phyloP scores from a whole-genome alignment of 1,139 yeast genomes.

The Pichia sp. region DNA sequence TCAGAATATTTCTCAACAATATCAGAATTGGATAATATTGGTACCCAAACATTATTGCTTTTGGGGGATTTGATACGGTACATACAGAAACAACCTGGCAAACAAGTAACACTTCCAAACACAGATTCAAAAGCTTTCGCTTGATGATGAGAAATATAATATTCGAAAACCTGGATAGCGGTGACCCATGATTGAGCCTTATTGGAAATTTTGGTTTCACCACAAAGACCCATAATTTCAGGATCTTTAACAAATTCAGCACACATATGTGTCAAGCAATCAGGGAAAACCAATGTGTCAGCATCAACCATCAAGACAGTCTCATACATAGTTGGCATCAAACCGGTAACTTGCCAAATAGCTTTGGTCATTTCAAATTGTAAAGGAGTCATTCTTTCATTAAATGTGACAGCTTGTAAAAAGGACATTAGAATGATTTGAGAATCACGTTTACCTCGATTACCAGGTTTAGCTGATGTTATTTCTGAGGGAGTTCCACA shows the following conservation, averaged over 20 bases:
- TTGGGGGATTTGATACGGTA: constrained; percentile 92
- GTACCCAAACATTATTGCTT: constrained; percentile 93
- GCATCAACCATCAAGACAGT: constrained; percentile 93
- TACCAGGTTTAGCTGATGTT: constrained; percentile 82
- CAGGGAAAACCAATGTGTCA: constrained; percentile 88
- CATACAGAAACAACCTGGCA: constrained; percentile 97
- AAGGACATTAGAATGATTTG: constrained; percentile 92
- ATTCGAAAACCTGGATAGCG: constrained; percentile 92
- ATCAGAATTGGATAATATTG: constrained; percentile 91
- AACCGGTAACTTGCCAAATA: constrained; percentile 82
- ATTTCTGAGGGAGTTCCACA: constrained; percentile 91
- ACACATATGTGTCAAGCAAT: constrained; percentile 84
- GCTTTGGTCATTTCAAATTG: constrained; percentile 75
- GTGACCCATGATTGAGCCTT: constrained; percentile 87
- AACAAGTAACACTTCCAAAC: constrained; percentile 94
- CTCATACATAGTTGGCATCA: constrained; percentile 83
- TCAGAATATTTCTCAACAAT: constrained; percentile 93
- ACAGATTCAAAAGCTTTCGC: constrained; percentile 94
- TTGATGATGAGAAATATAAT: constrained; percentile 92
- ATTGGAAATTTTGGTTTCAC: constrained; percentile 92
- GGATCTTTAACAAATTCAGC: constrained; percentile 93
- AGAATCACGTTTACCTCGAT: constrained; percentile 96
- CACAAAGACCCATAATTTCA: constrained; percentile 88
- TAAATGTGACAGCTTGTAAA: constrained; percentile 83
- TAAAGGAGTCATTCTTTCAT: constrained; percentile 93